A percentile compares a stretch with the other conserved stretches of the same genome.
These are phyloP conservation scores for Picea sitchensis DNA, from an alignment of 75 land plant genomes.

Conservation along the genomic window DNA sequence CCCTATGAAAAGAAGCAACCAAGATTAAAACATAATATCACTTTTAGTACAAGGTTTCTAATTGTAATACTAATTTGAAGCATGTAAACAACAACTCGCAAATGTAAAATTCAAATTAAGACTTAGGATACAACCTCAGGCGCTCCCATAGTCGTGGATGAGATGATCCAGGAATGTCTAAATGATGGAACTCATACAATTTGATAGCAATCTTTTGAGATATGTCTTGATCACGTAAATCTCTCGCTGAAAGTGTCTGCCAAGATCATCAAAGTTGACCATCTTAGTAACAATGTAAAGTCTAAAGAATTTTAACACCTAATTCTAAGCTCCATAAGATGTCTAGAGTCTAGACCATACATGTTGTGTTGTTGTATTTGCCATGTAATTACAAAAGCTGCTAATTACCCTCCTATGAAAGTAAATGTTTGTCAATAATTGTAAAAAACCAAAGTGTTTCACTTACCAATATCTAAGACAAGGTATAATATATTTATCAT, in stretches of 20 bases:
- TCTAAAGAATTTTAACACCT: neutral
- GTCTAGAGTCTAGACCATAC: neutral
- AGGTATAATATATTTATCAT: neutral
- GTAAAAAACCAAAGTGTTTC: neutral
- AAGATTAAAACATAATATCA: conserved; percentile 4
- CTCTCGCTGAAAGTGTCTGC: conserved; percentile 38
- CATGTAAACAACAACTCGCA: neutral
- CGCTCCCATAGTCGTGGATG: conserved; percentile 37
- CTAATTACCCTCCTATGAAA: too few species aligned
- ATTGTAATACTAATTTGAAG: neutral
- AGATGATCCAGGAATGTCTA: conserved; percentile 33
- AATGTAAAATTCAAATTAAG: neutral
- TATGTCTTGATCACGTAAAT: conserved; percentile 32
- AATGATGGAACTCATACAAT: conserved; percentile 32
- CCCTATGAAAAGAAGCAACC: conserved; percentile 15
- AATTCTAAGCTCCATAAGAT: neutral
- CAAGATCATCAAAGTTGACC: neutral
- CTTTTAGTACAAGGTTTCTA: conserved; percentile 10
- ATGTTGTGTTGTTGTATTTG: neutral
- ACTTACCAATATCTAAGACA: neutral
- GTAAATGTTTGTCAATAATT: neutral
- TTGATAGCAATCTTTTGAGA: conserved; percentile 35
- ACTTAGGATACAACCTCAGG: conserved; percentile 20
- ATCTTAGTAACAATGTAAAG: neutral
- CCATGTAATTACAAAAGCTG: too few species aligned